These are phyloP conservation scores for Coix lacrymajobi DNA, from an alignment of 176 grass and related monocot species.

Conservation along the genomic window DNA sequence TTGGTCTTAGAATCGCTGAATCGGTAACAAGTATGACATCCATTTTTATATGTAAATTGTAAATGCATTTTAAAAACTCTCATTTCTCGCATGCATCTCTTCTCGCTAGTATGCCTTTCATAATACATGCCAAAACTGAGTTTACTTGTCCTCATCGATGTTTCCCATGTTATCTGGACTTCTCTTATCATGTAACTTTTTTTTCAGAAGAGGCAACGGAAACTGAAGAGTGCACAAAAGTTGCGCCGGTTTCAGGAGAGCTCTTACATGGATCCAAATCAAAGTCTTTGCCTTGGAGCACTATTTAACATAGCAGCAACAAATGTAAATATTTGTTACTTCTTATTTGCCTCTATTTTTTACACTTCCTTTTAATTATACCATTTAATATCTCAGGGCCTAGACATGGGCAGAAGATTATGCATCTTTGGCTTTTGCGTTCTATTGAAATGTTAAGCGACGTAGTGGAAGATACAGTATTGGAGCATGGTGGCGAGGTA, in stretches of 20 bases:
- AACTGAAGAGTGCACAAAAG: conserved; percentile 39
- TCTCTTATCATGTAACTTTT: conserved; percentile 10
- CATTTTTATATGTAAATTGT: not conserved
- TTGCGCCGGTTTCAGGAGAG: conserved; percentile 68
- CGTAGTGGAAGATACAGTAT: conserved; percentile 86
- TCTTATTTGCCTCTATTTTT: not conserved
- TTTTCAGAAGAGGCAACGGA: conserved; percentile 68
- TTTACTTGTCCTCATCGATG: not conserved
- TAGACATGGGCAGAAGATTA: conserved; percentile 90
- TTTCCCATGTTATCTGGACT: not conserved
- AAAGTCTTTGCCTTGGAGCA: conserved; percentile 91
- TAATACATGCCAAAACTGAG: not conserved
- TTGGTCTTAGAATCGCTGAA: not conserved
- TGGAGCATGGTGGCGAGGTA: conserved; percentile 98
- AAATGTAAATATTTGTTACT: conserved; percentile 49
- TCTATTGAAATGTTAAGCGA: conserved; percentile 98
- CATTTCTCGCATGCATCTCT: not conserved
- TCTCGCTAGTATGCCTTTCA: not conserved
- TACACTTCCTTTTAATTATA: conserved; percentile 20
- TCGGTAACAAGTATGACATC: not conserved
- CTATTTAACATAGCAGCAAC: conserved; percentile 97
- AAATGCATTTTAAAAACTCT: not conserved
- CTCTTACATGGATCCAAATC: conserved; percentile 90
- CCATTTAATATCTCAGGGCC: conserved; percentile 46
- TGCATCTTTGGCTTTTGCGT: conserved; percentile 94